Conservation (phyloP, 2,329 filamentous ascomycete genomes). For the Epichloe gansuensis region DNA sequence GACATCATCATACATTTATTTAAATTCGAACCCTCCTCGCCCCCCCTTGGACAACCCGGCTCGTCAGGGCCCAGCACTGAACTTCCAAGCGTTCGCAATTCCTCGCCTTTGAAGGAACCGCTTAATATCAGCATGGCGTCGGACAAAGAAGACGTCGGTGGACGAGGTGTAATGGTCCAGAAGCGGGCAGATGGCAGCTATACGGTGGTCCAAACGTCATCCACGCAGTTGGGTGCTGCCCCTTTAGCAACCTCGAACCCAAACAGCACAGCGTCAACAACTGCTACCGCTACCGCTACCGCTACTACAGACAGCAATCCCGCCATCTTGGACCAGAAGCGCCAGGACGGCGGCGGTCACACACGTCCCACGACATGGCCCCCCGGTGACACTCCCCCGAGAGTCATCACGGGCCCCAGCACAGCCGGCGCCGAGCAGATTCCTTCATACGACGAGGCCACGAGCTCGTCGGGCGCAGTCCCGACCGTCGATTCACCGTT, state of each 20-base stretch:
- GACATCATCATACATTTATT: no score
- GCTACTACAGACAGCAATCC: not conserved
- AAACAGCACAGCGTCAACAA: no score
- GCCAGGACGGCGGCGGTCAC: not conserved
- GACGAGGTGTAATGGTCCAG: not conserved
- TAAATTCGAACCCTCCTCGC: no score
- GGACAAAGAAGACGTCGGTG: not conserved
- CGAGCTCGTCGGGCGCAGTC: not conserved
- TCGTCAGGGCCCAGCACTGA: no score
- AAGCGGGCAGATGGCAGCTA: not conserved
- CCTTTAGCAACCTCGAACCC: not conserved
- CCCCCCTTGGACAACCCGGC: no score
- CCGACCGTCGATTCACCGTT: constrained; percentile 19
- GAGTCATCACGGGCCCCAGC: not conserved
- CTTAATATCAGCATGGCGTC: not conserved
- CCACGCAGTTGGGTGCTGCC: not conserved
- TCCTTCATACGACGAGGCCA: constrained; percentile 6
- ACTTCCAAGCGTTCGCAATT: no score
- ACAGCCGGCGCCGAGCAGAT: not conserved
- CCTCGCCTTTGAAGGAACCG: no score
- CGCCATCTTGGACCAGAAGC: not conserved
- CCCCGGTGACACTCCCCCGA: not conserved
- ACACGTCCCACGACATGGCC: not conserved
- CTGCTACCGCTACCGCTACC: not conserved
- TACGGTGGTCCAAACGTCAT: not conserved